Evolutionary conservation across 176 grass and related monocot genomes (phyloP), one percentile per base, ranked within the genome.

Genomic region (Poa annua): DNA sequence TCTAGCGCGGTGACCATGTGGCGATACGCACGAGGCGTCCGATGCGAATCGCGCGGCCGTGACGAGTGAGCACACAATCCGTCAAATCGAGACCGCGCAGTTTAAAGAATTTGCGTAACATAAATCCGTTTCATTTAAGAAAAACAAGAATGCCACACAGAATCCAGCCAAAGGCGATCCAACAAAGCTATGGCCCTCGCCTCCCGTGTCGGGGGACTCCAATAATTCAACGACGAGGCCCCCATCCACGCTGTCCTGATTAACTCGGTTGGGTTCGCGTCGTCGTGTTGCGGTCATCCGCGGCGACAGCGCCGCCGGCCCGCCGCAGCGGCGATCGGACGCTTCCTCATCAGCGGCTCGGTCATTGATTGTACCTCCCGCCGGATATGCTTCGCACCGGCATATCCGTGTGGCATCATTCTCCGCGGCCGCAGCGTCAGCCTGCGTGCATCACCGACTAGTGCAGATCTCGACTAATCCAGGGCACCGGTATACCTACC

Each of bases 191-290:
- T 1, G n/a, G 71, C 21, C 19, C 22, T 33, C 72, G 45, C 15
- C n/a, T n/a, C 35, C 83, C 4, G 64, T 66, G 84, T 71, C 74
- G 42, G 11, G n/a, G 79, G 47, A 1, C 5, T 70, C 76, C 77
- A 81, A 89, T 89, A 76, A 89, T 89, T 89, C 77, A 66, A 77
- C 24, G 13, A 6, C 11, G 22, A 72, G 83, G 3, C 55, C 88
- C 61, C 10, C 19, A 35, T 56, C 81, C 68, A 29, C 65, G 72
- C 79, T 83, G 84, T 49, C 71, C 41, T 62, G 19, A 20, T 75
- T 47, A 25, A 4, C 19, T 25, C 39, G 24, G 24, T 20, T 39
- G 38, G 14, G 17, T 1, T 39, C 36, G 41, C 21, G 71, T 60
- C 14, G n/a, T 63, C 60, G 60, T 33, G 22, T 39, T 62, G 63